Evolutionary conservation across 345 rosid species (phyloP), one percentile per base, ranked within the genome.

Genomic region (Angophora floribunda): DNA sequence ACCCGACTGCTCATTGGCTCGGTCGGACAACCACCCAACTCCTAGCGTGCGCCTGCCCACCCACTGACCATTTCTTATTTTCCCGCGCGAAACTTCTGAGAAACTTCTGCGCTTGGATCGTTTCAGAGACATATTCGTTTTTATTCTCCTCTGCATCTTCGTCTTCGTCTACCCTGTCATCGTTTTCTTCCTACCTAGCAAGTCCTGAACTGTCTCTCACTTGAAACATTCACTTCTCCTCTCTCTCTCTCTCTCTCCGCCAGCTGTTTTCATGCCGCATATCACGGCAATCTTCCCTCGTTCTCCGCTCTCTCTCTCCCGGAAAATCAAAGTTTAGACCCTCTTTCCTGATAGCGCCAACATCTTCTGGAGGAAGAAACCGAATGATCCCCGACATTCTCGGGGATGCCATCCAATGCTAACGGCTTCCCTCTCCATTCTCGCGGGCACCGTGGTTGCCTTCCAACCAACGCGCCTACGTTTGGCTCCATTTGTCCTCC

Each of bases 241-340:
- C 63, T 57, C n/a, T 57, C 63, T 57, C n/a, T 57, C 63, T 57
- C 13, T 57, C 24, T 53, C 59, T 53, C 57, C 15, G 4, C 28
- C 0, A 22, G 61, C 61, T 55, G 61, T 55, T 0, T 55, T 55
- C 0, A 1, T 1, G 61, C 6, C 28, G 61, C 6, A 4, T 4
- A 1, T 55, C 61, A 4, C 61, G 61, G 61, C 2, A 55, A 28
- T 22, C 28, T 9, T 32, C 1, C n/a, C 70, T 61, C 70, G 15
- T 13, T n/a, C 75, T n/a, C 75, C 32, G 67, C 15, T 63, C 75
- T 63, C 75, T 63, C 28, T 9, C 11, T 21, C 53, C 41, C 41
- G 41, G 41, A 36, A 36, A 36, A 36, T 50, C 13, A 53, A 53
- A 53, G 61, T 55, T 55, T 36, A 50, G 51, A 50, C 51, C 15